Conservation (phyloP, 805 yeast species). For the Ogataea sp. region DNA sequence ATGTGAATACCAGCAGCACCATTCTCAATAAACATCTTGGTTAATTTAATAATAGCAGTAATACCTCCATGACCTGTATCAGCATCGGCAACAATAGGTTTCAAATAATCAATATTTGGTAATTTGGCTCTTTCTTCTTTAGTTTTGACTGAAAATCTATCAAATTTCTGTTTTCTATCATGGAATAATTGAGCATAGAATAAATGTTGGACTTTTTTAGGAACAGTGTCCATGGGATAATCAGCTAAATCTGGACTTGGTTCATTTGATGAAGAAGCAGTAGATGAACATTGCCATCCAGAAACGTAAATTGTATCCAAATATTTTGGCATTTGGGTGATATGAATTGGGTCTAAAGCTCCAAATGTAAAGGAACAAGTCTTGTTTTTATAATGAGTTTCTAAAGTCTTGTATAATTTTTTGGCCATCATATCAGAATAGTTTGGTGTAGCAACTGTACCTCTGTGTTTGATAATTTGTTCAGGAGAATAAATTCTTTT, state of each 20-base stretch:
- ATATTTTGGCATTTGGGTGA: constrained; percentile 94
- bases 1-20: constrained; percentile 99
- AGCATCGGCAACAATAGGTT: constrained; percentile 96
- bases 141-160: constrained; percentile 49
- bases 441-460: constrained; percentile 63
- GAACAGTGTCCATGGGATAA: constrained; percentile 98
- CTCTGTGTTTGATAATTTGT: constrained; percentile 86
- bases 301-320: constrained; percentile 89
- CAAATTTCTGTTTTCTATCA: constrained; percentile 92
- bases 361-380: constrained; percentile 88
- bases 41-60: constrained; percentile 91
- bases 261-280: constrained; percentile 95
- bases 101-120: constrained; percentile 74
- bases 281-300: constrained; percentile 98
- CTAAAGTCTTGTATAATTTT: constrained; percentile 64
- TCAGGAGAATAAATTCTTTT: constrained; percentile 83
- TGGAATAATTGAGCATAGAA: constrained; percentile 97
- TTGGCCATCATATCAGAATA: constrained; percentile 77
- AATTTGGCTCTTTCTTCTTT: constrained; percentile 60
- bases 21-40: constrained; percentile 92
- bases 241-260: constrained; percentile 98
- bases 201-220: constrained; percentile 94
- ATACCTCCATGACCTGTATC: constrained; percentile 99
- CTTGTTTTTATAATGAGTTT: constrained; percentile 63
- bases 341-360: constrained; percentile 93